These are phyloP conservation scores for Solanum paucissectum DNA, from an alignment of 257 asterid species.

Conservation along the genomic window DNA sequence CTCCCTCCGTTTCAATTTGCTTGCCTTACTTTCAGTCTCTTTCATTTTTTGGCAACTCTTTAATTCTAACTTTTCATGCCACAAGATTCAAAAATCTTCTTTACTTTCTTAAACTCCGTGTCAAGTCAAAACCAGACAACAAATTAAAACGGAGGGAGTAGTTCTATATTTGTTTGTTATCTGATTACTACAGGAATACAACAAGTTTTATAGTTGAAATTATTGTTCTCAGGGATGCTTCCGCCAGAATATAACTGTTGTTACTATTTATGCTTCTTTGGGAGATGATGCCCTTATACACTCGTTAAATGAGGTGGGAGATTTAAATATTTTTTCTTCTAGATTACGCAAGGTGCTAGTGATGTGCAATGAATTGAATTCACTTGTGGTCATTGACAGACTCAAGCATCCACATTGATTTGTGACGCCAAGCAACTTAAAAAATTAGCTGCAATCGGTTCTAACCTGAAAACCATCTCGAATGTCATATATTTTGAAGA, in stretches of 20 bases:
- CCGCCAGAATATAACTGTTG: conserved; percentile 75
- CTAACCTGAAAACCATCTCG: conserved; percentile 46
- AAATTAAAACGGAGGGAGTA: not conserved
- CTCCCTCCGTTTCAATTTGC: not conserved
- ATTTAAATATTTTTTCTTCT: not conserved
- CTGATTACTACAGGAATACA: not conserved
- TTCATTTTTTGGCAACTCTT: not conserved
- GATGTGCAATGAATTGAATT: not conserved
- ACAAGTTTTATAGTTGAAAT: not conserved
- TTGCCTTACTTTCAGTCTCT: too few species aligned
- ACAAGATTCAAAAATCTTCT: not conserved
- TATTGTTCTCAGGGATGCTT: conserved; percentile 57
- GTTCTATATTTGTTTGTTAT: not conserved
- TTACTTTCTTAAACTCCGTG: not conserved
- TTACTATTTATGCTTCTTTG: conserved; percentile 81
- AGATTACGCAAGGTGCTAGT: not conserved
- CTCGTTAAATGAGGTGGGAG: conserved; percentile 70
- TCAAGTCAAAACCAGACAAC: not conserved
- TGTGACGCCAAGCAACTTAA: conserved; percentile 78
- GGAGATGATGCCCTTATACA: conserved; percentile 90
- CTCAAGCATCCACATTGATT: conserved; percentile 74
- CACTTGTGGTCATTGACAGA: conserved; percentile 33
- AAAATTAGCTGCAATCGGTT: conserved; percentile 51
- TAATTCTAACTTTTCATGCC: not conserved
- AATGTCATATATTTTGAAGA: conserved; percentile 61